A percentile compares a stretch with the other conserved stretches of the same genome.
Conservation (phyloP, 345 rosid species). For the Sapria himalayana region DNA sequence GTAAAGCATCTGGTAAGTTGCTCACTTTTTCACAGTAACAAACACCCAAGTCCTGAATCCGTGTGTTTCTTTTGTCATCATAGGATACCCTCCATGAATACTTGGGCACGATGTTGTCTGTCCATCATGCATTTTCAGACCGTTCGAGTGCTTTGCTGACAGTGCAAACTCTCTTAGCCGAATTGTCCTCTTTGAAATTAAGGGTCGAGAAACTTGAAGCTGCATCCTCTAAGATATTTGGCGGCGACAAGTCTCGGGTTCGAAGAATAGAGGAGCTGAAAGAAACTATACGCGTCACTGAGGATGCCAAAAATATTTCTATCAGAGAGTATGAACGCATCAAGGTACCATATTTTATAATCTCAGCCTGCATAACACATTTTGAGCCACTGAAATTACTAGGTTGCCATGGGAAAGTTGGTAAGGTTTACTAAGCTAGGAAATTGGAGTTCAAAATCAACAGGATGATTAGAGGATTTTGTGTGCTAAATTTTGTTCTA, state of each 20-base stretch:
- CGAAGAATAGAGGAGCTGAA: constrained; percentile 72
- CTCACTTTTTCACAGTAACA: too few species aligned
- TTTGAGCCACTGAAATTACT: not conserved
- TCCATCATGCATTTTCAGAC: constrained; percentile 75
- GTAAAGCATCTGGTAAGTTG: constrained; percentile 78
- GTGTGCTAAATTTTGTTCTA: not conserved
- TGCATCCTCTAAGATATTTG: constrained; percentile 85
- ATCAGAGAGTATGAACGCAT: constrained; percentile 72
- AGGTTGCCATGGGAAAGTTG: too few species aligned
- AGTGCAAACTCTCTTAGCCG: constrained; percentile 78
- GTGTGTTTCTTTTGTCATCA: too few species aligned
- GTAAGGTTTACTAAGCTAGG: too few species aligned
- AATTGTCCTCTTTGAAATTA: constrained; percentile 41
- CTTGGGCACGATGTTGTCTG: constrained; percentile 76
- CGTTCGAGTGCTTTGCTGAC: constrained; percentile 76
- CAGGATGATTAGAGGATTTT: too few species aligned
- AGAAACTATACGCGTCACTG: constrained; percentile 58
- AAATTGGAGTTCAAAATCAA: too few species aligned
- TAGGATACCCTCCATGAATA: constrained; percentile 89
- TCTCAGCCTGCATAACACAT: not conserved
- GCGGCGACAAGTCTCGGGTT: constrained; percentile 90
- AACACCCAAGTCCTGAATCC: too few species aligned
- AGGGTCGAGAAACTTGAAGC: constrained; percentile 86
- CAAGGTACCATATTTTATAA: constrained; percentile 27
- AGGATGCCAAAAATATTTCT: constrained; percentile 77